Evolutionary conservation across 2,329 filamentous ascomycete genomes (phyloP).

Genomic region (Zymoseptoria ardabiliae): DNA sequence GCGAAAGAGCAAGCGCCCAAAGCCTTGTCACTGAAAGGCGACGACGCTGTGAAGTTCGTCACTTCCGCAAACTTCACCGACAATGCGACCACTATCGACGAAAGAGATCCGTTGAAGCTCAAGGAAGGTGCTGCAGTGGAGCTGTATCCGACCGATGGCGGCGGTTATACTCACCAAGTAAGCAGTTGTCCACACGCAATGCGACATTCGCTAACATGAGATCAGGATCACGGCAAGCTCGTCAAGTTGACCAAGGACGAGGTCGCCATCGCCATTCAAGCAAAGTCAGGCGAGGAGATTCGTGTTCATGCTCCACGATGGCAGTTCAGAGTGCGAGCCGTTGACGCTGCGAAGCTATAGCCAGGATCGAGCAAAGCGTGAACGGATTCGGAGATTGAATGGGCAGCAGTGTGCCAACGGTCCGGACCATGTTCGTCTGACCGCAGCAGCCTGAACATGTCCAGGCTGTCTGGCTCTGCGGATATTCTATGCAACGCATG

Average conservation of each 20-base stretch:
- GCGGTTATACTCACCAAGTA: conserved; percentile 46
- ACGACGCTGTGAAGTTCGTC: conserved; percentile 47
- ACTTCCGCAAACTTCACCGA: conserved; percentile 42
- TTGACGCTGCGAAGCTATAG: conserved; percentile 25
- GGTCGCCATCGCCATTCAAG: conserved; percentile 50
- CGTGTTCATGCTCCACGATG: conserved; percentile 56
- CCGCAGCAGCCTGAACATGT: background rate
- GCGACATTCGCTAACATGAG: background rate
- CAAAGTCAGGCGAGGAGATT: conserved; percentile 37
- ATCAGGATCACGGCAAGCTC: conserved; percentile 48
- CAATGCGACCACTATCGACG: conserved; percentile 38
- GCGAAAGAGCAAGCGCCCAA: conserved; percentile 37
- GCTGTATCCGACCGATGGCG: conserved; percentile 55
- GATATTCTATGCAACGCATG: background rate
- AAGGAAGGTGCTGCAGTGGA: conserved; percentile 48
- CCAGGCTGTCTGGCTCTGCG: background rate
- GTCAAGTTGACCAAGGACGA: conserved; percentile 47
- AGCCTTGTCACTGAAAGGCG: conserved; percentile 43
- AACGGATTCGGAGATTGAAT: background rate
- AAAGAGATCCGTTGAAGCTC: conserved; percentile 47
- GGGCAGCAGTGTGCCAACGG: background rate
- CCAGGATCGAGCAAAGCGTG: background rate
- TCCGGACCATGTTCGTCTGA: background rate
- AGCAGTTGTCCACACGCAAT: background rate
- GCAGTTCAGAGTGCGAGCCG: conserved; percentile 45